phyloP scores from a whole-genome alignment of 192 early-diverging fungal genomes.

The Nowakowskiella sp. region DNA sequence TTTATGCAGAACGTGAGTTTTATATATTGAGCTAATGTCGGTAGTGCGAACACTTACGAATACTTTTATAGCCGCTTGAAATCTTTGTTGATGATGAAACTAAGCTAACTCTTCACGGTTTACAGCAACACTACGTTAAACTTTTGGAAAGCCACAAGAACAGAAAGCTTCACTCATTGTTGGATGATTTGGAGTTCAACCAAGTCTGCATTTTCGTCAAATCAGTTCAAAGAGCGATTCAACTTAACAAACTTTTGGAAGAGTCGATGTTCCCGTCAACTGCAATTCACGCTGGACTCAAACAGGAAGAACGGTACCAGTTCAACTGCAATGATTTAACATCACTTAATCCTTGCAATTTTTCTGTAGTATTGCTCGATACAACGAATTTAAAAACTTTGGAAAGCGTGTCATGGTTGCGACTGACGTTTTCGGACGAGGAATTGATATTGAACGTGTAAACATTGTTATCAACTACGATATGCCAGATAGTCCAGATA shows the following conservation, averaged over 20 bases:
- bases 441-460: slow-evolving; percentile 96
- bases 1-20: slow-evolving; percentile 85
- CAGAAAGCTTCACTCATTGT: slow-evolving; percentile 82
- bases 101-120: slow-evolving; percentile 94
- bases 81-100: slow-evolving; percentile 97
- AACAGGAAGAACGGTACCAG: slow-evolving; percentile 75
- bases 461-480: slow-evolving; percentile 99
- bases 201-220: slow-evolving; percentile 97
- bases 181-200: slow-evolving; percentile 95
- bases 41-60: slow-evolving; percentile 4
- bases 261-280: slow-evolving; percentile 92
- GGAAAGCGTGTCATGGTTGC: slow-evolving; percentile 91
- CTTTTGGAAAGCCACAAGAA: slow-evolving; percentile 83
- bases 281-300: slow-evolving; percentile 85
- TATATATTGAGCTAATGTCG: background rate
- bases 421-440: slow-evolving; percentile 96
- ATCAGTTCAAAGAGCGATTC: slow-evolving; percentile 77
- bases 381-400: slow-evolving; percentile 94
- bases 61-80: slow-evolving; percentile 68
- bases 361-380: slow-evolving; percentile 63
- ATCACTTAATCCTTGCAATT: slow-evolving; percentile 5
- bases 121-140: slow-evolving; percentile 90
- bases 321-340: background rate
- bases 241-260: slow-evolving; percentile 76
- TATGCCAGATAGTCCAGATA: slow-evolving; percentile 81